Percentiles rank a stretch among this genome's conserved stretches.
Evolutionary conservation across 148 eudicot species (phyloP).

Genomic region (Chenopodium formosanum): DNA sequence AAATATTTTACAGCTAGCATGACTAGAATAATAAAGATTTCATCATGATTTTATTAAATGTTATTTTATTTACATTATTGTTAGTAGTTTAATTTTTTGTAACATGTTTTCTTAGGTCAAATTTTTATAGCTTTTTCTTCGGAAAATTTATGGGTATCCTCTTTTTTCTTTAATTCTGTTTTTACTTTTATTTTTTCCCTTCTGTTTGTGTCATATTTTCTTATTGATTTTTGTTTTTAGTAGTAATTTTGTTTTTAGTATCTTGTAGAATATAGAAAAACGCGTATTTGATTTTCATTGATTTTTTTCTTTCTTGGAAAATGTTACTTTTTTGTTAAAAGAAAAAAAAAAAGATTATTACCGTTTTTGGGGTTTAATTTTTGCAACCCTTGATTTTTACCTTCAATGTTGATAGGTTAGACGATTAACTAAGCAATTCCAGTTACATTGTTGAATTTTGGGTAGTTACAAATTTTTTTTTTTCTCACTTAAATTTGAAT

Average conservation of each 20-base stretch:
- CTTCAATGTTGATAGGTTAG: constrained; percentile 8
- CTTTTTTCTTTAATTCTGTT: constrained; percentile 27
- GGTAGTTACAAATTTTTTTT: neutral
- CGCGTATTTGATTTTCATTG: constrained; percentile 1
- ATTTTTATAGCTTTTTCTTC: constrained; percentile 15
- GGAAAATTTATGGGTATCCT: constrained; percentile 38
- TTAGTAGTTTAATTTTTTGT: neutral
- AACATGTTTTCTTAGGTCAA: neutral
- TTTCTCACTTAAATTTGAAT: neutral
- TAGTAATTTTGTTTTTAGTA: neutral
- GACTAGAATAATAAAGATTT: neutral
- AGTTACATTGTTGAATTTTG: neutral
- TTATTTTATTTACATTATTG: neutral
- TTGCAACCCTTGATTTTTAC: constrained; percentile 13
- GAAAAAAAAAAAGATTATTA: neutral
- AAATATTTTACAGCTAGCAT: constrained; percentile 16
- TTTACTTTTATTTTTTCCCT: neutral
- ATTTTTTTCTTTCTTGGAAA: neutral
- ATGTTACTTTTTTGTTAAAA: neutral
- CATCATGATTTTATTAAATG: neutral
- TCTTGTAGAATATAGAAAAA: neutral
- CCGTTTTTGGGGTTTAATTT: constrained; percentile 17
- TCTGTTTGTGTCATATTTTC: neutral
- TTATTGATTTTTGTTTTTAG: neutral
- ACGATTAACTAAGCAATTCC: constrained; percentile 2